Evolutionary conservation across 2,329 filamentous ascomycete genomes (phyloP).

Genomic region (Arachnopeziza araneosa): DNA sequence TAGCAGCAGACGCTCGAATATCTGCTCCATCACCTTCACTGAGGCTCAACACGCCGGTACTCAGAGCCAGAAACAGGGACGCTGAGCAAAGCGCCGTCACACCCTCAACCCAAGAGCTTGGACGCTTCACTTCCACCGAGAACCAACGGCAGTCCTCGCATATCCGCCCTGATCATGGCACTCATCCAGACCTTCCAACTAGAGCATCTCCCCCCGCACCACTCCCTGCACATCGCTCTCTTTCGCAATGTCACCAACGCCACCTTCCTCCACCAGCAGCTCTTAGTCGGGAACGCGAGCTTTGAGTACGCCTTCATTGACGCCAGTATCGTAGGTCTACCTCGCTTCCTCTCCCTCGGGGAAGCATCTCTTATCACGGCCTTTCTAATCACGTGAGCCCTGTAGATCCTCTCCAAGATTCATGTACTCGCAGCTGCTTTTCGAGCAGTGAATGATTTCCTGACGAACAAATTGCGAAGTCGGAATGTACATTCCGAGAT

Average conservation of each 20-base stretch:
- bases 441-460: conserved; percentile 42
- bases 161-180: background rate
- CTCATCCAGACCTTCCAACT: background rate
- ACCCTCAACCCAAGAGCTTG: background rate
- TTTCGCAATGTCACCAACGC: conserved; percentile 76
- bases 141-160: background rate
- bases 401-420: conserved; percentile 41
- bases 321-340: conserved; percentile 60
- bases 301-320: conserved; percentile 96
- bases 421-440: conserved; percentile 46
- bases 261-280: conserved; percentile 70
- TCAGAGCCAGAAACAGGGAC: too few relatives aligned
- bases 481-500: conserved; percentile 52
- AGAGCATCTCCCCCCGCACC: conserved; percentile 41
- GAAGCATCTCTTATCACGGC: background rate
- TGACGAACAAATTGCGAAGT: conserved; percentile 38
- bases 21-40: background rate
- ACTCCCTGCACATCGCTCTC: conserved; percentile 67
- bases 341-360: background rate
- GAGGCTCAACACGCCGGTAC: background rate
- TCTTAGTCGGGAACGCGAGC: conserved; percentile 74
- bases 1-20: background rate
- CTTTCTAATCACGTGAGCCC: background rate
- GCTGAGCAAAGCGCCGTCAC: too few relatives aligned
- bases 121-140: background rate